Percentiles rank a stretch among this genome's conserved stretches.
These are phyloP conservation scores for Ogataea ganodermae DNA, from an alignment of 805 yeast species.

Conservation along the genomic window DNA sequence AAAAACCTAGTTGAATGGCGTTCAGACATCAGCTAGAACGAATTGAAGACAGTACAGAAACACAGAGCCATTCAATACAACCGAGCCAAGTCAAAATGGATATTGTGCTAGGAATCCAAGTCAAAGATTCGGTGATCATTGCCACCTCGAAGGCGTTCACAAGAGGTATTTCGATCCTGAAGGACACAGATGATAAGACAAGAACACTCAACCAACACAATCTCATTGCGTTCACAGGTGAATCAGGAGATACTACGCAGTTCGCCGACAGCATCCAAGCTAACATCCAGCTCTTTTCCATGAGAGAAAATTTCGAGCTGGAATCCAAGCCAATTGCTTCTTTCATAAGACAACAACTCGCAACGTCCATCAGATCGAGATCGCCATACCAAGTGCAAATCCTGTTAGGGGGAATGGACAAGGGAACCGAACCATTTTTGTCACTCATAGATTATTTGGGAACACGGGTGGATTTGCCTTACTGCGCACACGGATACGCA, in stretches of 20 bases:
- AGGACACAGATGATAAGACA: constrained; percentile 80
- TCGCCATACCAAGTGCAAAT: constrained; percentile 94
- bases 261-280: constrained; percentile 95
- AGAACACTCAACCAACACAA: constrained; percentile 71
- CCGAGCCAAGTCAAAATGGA: constrained; percentile 60
- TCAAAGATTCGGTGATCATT: constrained; percentile 75
- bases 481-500: constrained; percentile 99
- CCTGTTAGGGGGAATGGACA: constrained; percentile 82
- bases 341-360: constrained; percentile 84
- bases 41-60: not conserved
- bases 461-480: constrained; percentile 85
- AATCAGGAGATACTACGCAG: constrained; percentile 93
- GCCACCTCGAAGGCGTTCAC: constrained; percentile 96
- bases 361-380: constrained; percentile 85
- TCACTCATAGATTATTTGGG: constrained; percentile 95
- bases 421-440: constrained; percentile 53
- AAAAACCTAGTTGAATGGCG: constrained; percentile 2
- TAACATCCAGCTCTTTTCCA: constrained; percentile 81
- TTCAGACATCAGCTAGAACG: not conserved
- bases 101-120: constrained; percentile 82
- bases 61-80: not conserved
- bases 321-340: constrained; percentile 86
- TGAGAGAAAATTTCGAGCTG: constrained; percentile 81
- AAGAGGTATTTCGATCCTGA: constrained; percentile 82
- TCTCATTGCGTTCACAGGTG: constrained; percentile 89